Conservation (phyloP, 192 early-diverging fungal genomes). For the Coemansia sp. region DNA sequence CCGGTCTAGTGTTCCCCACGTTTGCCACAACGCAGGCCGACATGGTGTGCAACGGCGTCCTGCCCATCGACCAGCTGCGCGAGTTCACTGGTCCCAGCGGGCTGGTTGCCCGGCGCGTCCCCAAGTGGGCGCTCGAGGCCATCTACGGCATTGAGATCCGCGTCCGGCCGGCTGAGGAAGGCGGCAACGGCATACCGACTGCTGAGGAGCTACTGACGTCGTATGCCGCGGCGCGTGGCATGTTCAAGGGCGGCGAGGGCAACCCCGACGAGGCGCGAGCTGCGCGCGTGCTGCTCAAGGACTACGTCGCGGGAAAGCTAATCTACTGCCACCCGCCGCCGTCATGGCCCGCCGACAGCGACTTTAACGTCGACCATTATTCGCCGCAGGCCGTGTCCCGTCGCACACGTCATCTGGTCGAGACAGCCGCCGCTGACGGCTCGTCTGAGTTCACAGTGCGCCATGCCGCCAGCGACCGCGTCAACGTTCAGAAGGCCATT, state of each 20-base stretch:
- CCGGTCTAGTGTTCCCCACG: constrained; percentile 97
- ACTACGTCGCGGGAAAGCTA: constrained; percentile 95
- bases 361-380: constrained; percentile 89
- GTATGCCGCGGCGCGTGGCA: constrained; percentile 93
- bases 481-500: constrained; percentile 59
- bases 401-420: constrained; percentile 47
- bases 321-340: constrained; percentile 85
- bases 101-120: constrained; percentile 81
- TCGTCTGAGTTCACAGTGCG: constrained; percentile 25
- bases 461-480: constrained; percentile 60
- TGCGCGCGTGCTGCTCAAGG: constrained; percentile 95
- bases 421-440: constrained; percentile 57
- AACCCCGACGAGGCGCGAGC: constrained; percentile 98
- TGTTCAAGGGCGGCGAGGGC: constrained; percentile 88
- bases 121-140: constrained; percentile 82
- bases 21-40: constrained; percentile 99
- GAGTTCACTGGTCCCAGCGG: constrained; percentile 88
- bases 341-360: constrained; percentile 48
- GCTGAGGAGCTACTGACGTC: constrained; percentile 87
- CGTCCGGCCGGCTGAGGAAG: constrained; percentile 73
- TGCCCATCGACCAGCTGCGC: constrained; percentile 98
- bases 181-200: constrained; percentile 75
- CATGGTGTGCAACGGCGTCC: constrained; percentile 97
- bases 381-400: constrained; percentile 52
- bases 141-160: constrained; percentile 92